phyloP scores from a whole-genome alignment of 441 rosid genomes.

The Arabidopsis lyrata region DNA sequence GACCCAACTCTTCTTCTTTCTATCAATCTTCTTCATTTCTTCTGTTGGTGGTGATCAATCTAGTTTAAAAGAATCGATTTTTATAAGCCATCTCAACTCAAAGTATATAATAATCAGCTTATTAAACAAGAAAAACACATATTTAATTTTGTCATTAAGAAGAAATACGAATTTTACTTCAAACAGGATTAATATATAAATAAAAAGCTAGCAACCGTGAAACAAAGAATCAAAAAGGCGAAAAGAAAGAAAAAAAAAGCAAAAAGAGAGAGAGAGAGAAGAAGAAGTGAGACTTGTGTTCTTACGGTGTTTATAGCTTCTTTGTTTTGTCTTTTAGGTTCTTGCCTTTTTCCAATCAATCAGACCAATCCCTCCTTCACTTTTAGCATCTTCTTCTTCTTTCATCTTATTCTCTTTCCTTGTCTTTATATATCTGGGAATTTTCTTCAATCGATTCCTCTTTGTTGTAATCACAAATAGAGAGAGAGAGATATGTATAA shows the following conservation, averaged over 20 bases:
- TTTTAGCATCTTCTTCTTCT: conserved; percentile 41
- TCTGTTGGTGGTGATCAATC: no score
- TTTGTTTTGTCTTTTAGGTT: conserved; percentile 37
- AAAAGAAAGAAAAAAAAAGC: not conserved
- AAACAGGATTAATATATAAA: conserved; percentile 29
- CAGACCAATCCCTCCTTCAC: conserved; percentile 43
- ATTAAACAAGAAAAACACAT: conserved; percentile 3
- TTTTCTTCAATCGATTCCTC: conserved; percentile 18
- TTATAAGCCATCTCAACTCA: conserved; percentile 38
- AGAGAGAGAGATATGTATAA: conserved; percentile 46
- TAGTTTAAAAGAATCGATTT: conserved; percentile 14
- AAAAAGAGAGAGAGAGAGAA: conserved; percentile 31
- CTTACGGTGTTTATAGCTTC: conserved; percentile 30
- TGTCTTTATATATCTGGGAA: conserved; percentile 12
- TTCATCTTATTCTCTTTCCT: conserved; percentile 31
- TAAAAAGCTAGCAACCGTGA: conserved; percentile 40
- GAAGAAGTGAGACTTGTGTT: conserved; percentile 48
- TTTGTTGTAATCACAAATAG: conserved; percentile 18
- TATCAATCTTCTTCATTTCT: no score
- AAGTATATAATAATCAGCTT: conserved; percentile 18
- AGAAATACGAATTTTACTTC: conserved; percentile 27
- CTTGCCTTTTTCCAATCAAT: conserved; percentile 55
- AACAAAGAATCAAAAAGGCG: conserved; percentile 43
- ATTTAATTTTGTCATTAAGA: conserved; percentile 13
- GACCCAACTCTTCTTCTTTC: not conserved